These are phyloP conservation scores for Dactylis glomerata DNA, from an alignment of 176 grass and related monocot genomes.

Conservation along the genomic window DNA sequence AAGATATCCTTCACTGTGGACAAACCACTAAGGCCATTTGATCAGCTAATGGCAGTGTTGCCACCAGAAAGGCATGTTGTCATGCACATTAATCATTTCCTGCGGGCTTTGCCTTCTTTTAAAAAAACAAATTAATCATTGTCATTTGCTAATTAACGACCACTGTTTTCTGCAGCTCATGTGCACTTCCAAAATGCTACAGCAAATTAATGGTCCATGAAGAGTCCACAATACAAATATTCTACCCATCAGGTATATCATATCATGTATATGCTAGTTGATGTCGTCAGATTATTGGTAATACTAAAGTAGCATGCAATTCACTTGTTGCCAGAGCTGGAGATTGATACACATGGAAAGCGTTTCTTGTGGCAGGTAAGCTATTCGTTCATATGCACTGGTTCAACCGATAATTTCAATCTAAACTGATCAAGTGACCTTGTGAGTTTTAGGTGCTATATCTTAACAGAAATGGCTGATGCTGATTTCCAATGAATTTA, in stretches of 20 bases:
- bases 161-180: slow-evolving; percentile 21
- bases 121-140: too few relatives aligned
- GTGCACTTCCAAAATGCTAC: slow-evolving; percentile 40
- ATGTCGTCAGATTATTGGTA: not conserved
- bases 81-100: not conserved
- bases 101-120: too few relatives aligned
- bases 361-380: slow-evolving; percentile 58
- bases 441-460: not conserved
- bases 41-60: slow-evolving; percentile 69
- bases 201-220: slow-evolving; percentile 37
- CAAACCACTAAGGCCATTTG: slow-evolving; percentile 52
- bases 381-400: not conserved
- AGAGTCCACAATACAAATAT: slow-evolving; percentile 37
- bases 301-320: not conserved
- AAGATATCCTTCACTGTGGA: slow-evolving; percentile 44
- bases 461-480: not conserved
- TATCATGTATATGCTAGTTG: not conserved
- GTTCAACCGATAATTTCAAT: not conserved
- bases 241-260: slow-evolving; percentile 47
- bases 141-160: not conserved
- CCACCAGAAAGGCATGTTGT: slow-evolving; percentile 41
- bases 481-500: not conserved
- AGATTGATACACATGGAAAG: slow-evolving; percentile 55
- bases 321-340: slow-evolving; percentile 33
- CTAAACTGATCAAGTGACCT: not conserved